A percentile compares a stretch with the other conserved stretches of the same genome.
These are phyloP conservation scores for Penicillium longicatenatum DNA, from an alignment of 495 filamentous ascomycete genomes.

Conservation along the genomic window DNA sequence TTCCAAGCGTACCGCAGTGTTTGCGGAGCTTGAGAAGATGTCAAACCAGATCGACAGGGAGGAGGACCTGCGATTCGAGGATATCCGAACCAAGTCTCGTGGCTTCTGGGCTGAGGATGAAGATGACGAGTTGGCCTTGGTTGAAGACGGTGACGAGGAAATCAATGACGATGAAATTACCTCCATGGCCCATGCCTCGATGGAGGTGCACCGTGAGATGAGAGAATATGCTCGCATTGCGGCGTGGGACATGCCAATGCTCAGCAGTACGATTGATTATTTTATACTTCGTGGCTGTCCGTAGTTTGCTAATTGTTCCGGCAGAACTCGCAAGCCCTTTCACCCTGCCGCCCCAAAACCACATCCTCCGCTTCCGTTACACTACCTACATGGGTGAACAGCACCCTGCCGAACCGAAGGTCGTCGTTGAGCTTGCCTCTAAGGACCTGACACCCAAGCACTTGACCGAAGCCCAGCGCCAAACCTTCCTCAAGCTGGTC, in stretches of 20 bases:
- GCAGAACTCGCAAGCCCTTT: conserved; percentile 83
- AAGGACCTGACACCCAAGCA: conserved; percentile 60
- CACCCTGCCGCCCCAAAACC: conserved; percentile 60
- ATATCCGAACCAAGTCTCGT: conserved; percentile 27
- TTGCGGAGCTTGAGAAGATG: conserved; percentile 35
- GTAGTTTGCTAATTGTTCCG: conserved; percentile 24
- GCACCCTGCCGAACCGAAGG: conserved; percentile 89
- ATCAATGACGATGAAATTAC: conserved; percentile 82
- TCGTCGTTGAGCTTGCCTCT: conserved; percentile 85
- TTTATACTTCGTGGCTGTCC: background rate
- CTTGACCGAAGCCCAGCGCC: conserved; percentile 65
- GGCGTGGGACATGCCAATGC: conserved; percentile 94
- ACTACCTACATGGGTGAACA: conserved; percentile 95
- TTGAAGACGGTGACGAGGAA: conserved; percentile 63
- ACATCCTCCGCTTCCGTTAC: conserved; percentile 88
- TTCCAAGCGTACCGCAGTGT: conserved; percentile 28
- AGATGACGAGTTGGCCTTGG: conserved; percentile 50
- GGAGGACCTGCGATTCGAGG: conserved; percentile 38
- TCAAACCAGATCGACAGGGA: conserved; percentile 38
- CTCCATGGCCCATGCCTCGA: conserved; percentile 74
- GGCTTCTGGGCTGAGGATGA: conserved; percentile 59
- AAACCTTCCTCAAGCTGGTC: conserved; percentile 84
- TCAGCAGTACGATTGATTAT: conserved; percentile 66
- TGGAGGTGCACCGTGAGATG: conserved; percentile 87
- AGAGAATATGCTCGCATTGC: conserved; percentile 84